phyloP scores from a whole-genome alignment of 176 grass and related monocot genomes.

The Hordeum vulgare region DNA sequence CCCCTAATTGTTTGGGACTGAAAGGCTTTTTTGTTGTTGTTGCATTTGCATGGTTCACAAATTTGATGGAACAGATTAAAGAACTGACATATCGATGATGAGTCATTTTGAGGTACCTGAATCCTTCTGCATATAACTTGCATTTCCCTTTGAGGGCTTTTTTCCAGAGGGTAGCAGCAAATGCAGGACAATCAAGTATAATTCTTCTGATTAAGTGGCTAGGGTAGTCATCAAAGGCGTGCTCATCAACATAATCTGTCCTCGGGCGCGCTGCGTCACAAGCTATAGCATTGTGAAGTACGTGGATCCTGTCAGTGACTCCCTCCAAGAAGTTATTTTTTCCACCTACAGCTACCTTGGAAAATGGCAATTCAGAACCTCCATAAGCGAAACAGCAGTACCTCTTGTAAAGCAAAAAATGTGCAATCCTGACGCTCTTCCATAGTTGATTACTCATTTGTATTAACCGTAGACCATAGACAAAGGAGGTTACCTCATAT shows the following conservation, averaged over 20 bases:
- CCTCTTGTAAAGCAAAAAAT: not conserved
- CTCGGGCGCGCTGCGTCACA: constrained; percentile 55
- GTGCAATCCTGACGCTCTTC: not conserved
- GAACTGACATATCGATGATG: not conserved
- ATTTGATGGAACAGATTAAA: not conserved
- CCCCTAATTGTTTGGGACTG: too few relatives aligned
- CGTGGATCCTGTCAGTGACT: constrained; percentile 26
- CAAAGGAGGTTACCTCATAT: constrained; percentile 52
- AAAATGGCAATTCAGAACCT: not conserved
- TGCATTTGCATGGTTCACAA: too few relatives aligned
- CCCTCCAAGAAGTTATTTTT: constrained; percentile 55
- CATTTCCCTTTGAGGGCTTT: constrained; percentile 65
- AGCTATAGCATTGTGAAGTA: constrained; percentile 68
- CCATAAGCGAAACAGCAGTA: not conserved
- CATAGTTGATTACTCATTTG: not conserved
- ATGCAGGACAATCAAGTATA: constrained; percentile 53
- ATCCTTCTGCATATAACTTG: constrained; percentile 64
- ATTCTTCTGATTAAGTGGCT: constrained; percentile 68
- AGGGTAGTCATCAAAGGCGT: constrained; percentile 76
- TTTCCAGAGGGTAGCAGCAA: constrained; percentile 73
- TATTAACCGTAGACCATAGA: not conserved
- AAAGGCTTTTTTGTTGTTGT: too few relatives aligned
- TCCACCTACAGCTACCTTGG: constrained; percentile 68
- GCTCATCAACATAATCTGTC: constrained; percentile 49
- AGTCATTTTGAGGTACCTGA: constrained; percentile 47